Evolutionary conservation across 164 flowering plant genomes (phyloP), one percentile per base, ranked within the genome.

Genomic region (Vitis rotundifolia): DNA sequence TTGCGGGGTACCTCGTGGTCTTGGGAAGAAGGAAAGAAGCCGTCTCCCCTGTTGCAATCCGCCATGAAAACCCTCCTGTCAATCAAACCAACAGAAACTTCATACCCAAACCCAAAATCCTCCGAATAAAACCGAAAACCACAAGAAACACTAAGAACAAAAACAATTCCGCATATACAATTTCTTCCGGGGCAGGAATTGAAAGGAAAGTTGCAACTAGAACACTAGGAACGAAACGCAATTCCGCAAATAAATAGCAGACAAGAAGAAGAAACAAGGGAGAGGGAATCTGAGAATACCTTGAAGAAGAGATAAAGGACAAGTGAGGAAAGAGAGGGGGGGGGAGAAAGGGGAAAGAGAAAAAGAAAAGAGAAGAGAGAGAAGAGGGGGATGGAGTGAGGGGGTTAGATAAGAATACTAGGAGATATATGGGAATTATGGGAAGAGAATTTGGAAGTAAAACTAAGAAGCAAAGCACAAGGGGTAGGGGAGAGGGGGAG

Each of bases 31-130:
- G 59, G 56, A 22, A 68, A 59, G 52, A 61, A 78, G 49, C 71
- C 83, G 62, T 81, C 79, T n/a, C 73, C 70, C 70, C 73, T 52
- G 66, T 70, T 76, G 78, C 56, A 76, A 29, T 75, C 79, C 0
- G 83, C 79, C 86, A 82, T 82, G 49, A 71, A 49, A 4, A 1
- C 61, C 50, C 68, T 64, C 73, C 79, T 72, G 67, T 50, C n/a
- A 6, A 31, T 31, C 44, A 31, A 31, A 31, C 26, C 44, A 31
- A 31, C 44, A 5, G 44, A 31, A 31, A 31, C 44, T 31, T 31
- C 44, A 31, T 6, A 31, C 44, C 44, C 0, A 31, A 22, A 31
- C 7, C 44, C 69, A 54, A 5, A 19, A n/a, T 11, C 11, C 16
- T n/a, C 28, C 26, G 31, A 71, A 48, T 48, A 11, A 13, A 16